Percentiles rank a stretch among this genome's conserved stretches.
Evolutionary conservation across 2,329 filamentous ascomycete species (phyloP).

Genomic region (Catunica adiposa): DNA sequence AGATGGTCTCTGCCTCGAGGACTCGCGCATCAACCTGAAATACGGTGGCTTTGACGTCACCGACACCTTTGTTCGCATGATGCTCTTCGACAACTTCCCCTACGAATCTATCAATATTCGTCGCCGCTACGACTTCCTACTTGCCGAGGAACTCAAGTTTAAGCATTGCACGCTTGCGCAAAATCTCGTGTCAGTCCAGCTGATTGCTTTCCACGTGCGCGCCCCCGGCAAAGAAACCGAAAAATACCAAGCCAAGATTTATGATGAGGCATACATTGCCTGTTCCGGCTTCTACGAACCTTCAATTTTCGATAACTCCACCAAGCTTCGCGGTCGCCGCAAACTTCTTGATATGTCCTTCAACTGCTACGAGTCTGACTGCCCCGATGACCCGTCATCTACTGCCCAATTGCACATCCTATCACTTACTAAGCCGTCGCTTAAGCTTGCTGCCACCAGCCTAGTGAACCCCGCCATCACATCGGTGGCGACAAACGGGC

Average conservation of each 20-base stretch:
- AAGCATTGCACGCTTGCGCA: conserved; percentile 87
- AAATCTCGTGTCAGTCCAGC: conserved; percentile 72
- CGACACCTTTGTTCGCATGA: conserved; percentile 91
- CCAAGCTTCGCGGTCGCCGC: conserved; percentile 64
- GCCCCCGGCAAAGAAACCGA: conserved; percentile 74
- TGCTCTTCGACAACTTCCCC: conserved; percentile 89
- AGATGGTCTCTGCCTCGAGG: conserved; percentile 85
- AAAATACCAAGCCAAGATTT: conserved; percentile 92
- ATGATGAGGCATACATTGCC: conserved; percentile 88
- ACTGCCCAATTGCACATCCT: conserved; percentile 60
- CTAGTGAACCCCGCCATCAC: conserved; percentile 27
- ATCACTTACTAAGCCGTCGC: conserved; percentile 41
- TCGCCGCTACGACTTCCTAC: conserved; percentile 75
- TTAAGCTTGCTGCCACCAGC: conserved; percentile 29
- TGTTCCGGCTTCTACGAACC: conserved; percentile 92
- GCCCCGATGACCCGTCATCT: conserved; percentile 76
- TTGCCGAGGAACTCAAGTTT: conserved; percentile 90
- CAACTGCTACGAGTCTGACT: conserved; percentile 78
- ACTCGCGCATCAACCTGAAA: conserved; percentile 89
- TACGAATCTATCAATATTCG: conserved; percentile 88
- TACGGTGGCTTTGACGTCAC: conserved; percentile 87
- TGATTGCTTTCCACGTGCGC: conserved; percentile 79
- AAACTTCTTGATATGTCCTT: conserved; percentile 75
- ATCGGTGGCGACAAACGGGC: neutral
- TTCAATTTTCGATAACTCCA: conserved; percentile 63